phyloP scores from a whole-genome alignment of 73 alveolate genomes.

The Effrenium voratum region DNA sequence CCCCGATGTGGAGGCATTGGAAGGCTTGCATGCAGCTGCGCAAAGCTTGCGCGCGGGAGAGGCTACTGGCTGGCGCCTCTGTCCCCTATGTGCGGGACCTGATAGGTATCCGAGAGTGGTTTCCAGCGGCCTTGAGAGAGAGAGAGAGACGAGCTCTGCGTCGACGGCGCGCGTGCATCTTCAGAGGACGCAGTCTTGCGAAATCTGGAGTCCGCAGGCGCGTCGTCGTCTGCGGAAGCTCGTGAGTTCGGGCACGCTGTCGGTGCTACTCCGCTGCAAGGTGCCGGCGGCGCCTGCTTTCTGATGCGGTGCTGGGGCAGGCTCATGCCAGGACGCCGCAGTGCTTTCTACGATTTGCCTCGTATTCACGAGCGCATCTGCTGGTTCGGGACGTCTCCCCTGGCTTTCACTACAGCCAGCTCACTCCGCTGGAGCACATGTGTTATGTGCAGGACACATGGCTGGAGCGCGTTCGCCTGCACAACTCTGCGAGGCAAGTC shows the following conservation, averaged over 20 bases:
- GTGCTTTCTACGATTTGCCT: not conserved
- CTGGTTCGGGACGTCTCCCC: not conserved
- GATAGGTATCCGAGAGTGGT: not conserved
- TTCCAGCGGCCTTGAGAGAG: no score
- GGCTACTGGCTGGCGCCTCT: not conserved
- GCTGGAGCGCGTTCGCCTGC: slow-evolving; percentile 19
- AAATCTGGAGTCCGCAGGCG: not conserved
- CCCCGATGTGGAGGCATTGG: slow-evolving; percentile 4
- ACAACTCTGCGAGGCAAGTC: not conserved
- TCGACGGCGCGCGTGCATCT: not conserved
- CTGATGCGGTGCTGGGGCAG: not conserved
- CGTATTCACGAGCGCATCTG: slow-evolving; percentile 3
- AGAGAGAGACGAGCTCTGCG: no score
- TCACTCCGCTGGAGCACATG: slow-evolving; percentile 3
- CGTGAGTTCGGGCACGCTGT: not conserved
- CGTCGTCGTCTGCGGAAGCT: not conserved
- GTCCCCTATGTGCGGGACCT: not conserved
- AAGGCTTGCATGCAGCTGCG: not conserved
- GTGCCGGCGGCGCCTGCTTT: no score
- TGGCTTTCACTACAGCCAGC: not conserved
- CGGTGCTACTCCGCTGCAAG: not conserved
- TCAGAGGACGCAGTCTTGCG: not conserved
- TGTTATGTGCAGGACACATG: not conserved
- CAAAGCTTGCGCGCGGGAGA: not conserved
- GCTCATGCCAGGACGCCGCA: not conserved